These are phyloP conservation scores for Podospora pseudoanserina DNA, from an alignment of 495 filamentous ascomycete genomes.

Conservation along the genomic window DNA sequence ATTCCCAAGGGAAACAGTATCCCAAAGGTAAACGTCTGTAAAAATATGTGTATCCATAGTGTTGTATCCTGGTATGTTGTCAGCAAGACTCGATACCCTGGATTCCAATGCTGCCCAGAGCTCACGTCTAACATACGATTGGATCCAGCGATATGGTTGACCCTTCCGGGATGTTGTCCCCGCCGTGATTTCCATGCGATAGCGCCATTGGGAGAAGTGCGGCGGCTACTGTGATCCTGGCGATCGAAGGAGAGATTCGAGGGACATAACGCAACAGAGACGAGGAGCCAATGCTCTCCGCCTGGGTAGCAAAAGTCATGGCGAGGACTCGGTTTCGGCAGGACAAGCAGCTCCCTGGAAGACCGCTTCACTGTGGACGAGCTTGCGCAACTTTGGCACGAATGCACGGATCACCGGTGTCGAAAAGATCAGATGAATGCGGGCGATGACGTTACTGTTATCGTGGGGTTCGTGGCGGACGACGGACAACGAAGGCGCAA, in stretches of 20 bases:
- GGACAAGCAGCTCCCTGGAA: conserved; percentile 10
- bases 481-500: neutral
- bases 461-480: neutral
- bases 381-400: neutral
- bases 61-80: conserved; percentile 60
- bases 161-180: conserved; percentile 71
- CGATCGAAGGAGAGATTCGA: conserved; percentile 15
- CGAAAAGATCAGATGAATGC: neutral
- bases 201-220: conserved; percentile 38
- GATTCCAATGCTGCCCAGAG: neutral
- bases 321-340: conserved; percentile 20
- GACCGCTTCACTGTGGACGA: neutral
- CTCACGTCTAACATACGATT: conserved; percentile 58
- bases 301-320: conserved; percentile 19
- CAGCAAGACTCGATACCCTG: conserved; percentile 20
- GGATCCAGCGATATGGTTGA: conserved; percentile 73
- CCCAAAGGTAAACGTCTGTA: conserved; percentile 86
- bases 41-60: conserved; percentile 89
- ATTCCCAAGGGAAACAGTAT: conserved; percentile 91
- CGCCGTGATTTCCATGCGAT: conserved; percentile 70
- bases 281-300: conserved; percentile 12
- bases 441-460: conserved; percentile 1
- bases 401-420: conserved; percentile 1
- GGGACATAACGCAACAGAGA: conserved; percentile 3
- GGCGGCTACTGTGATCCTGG: conserved; percentile 20